phyloP scores from a whole-genome alignment of 2,329 filamentous ascomycete species.

The Hymenoscyphus infarciens region DNA sequence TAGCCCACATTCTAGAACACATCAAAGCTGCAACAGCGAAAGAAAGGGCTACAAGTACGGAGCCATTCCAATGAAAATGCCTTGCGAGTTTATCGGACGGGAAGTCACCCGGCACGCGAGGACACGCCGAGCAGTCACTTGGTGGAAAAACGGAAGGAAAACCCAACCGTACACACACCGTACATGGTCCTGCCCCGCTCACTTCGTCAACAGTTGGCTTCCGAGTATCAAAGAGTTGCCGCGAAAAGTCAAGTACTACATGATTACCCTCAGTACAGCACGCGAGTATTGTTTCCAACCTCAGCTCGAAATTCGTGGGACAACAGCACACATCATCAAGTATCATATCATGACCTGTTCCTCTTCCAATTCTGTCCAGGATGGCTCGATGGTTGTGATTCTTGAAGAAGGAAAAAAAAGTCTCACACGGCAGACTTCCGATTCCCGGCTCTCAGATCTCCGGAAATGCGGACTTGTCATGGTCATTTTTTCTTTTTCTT shows the following conservation, averaged over 20 bases:
- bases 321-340: background rate
- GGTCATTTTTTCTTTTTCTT: background rate
- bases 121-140: background rate
- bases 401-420: background rate
- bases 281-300: background rate
- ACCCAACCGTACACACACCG: background rate
- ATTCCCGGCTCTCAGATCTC: conserved; percentile 1
- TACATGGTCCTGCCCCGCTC: background rate
- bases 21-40: background rate
- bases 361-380: background rate
- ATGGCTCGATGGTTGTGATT: background rate
- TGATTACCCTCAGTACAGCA: background rate
- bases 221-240: background rate
- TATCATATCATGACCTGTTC: background rate
- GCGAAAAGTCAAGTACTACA: background rate
- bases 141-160: background rate
- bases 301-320: background rate
- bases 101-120: background rate
- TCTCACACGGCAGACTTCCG: background rate
- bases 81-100: background rate
- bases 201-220: background rate
- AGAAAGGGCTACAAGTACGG: background rate
- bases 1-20: background rate
- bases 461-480: background rate
- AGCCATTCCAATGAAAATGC: conserved; percentile 1